Conservation (phyloP, 2,329 filamentous ascomycete species). For the Arthrobotrys entomopaga region DNA sequence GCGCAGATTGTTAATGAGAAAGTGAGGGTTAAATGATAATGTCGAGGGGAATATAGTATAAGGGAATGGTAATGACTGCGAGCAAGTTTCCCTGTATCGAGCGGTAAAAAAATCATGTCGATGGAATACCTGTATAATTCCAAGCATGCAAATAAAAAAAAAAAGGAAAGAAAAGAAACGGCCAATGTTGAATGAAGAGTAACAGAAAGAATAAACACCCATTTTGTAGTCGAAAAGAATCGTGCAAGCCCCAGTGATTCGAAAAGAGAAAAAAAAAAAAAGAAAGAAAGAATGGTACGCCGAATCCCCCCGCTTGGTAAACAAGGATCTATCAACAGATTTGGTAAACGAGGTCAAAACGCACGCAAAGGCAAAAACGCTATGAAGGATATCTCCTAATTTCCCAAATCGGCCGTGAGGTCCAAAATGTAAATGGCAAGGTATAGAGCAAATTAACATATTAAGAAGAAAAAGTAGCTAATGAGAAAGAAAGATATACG, state of each 20-base stretch:
- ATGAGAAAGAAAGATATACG: constrained; percentile 3
- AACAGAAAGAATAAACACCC: constrained; percentile 5
- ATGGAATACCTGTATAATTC: constrained; percentile 26
- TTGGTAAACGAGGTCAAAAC: constrained; percentile 33
- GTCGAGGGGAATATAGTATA: background rate
- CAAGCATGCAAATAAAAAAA: constrained; percentile 32
- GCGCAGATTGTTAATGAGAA: background rate
- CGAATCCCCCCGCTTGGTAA: constrained; percentile 44
- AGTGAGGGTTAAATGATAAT: constrained; percentile 1
- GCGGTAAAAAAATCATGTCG: constrained; percentile 31
- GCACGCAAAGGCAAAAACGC: constrained; percentile 28
- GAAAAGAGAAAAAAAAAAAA: constrained; percentile 7
- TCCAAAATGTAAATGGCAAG: constrained; percentile 40
- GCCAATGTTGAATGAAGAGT: constrained; percentile 7
- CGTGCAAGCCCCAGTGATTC: constrained; percentile 21
- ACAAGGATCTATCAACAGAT: constrained; percentile 49
- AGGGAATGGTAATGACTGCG: constrained; percentile 30
- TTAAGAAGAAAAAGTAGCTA: background rate
- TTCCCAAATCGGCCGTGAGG: constrained; percentile 49
- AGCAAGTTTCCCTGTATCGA: constrained; percentile 46
- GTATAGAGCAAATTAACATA: background rate
- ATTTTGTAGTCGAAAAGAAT: constrained; percentile 19
- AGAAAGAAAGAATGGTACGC: constrained; percentile 29
- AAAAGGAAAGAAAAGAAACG: constrained; percentile 14
- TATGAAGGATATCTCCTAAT: constrained; percentile 41